Conservation (phyloP, 1,139 yeast species). For the Candida albicans region DNA sequence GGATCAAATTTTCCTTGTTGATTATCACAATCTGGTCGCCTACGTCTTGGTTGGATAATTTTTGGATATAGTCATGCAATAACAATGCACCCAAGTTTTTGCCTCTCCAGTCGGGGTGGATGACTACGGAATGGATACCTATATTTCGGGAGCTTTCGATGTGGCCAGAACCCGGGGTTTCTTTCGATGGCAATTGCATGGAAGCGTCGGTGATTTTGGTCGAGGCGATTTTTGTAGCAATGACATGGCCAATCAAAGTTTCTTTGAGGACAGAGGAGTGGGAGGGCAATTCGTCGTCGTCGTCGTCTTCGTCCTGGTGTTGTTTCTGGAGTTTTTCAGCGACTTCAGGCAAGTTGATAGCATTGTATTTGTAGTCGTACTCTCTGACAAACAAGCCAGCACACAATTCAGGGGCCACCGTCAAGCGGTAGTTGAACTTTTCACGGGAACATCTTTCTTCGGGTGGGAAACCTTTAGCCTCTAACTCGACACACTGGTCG, state of each 20-base stretch:
- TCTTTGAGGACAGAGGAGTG: constrained; percentile 59
- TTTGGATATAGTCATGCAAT: constrained; percentile 87
- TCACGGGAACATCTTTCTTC: constrained; percentile 66
- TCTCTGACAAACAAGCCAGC: constrained; percentile 83
- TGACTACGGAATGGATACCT: constrained; percentile 81
- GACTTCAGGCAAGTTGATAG: constrained; percentile 46
- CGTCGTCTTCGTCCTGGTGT: constrained; percentile 28
- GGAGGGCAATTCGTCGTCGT: constrained; percentile 43
- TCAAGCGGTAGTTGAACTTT: constrained; percentile 67
- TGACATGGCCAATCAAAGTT: constrained; percentile 75
- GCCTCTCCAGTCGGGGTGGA: constrained; percentile 78
- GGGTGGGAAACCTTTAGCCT: constrained; percentile 65
- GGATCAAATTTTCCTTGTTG: constrained; percentile 66
- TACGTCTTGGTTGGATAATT: constrained; percentile 81
- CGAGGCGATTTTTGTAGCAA: constrained; percentile 72
- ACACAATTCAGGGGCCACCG: constrained; percentile 84
- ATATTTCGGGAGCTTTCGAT: constrained; percentile 70
- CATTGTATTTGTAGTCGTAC: constrained; percentile 47
- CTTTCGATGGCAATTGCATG: constrained; percentile 60
- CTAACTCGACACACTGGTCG: constrained; percentile 60
- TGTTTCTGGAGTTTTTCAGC: constrained; percentile 36
- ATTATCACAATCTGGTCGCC: constrained; percentile 77
- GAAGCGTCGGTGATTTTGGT: constrained; percentile 59
- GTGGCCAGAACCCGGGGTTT: constrained; percentile 68
- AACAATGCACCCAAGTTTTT: constrained; percentile 79